phyloP scores from a whole-genome alignment of 2,329 filamentous ascomycete genomes.

The Fusarium decemcellulare region DNA sequence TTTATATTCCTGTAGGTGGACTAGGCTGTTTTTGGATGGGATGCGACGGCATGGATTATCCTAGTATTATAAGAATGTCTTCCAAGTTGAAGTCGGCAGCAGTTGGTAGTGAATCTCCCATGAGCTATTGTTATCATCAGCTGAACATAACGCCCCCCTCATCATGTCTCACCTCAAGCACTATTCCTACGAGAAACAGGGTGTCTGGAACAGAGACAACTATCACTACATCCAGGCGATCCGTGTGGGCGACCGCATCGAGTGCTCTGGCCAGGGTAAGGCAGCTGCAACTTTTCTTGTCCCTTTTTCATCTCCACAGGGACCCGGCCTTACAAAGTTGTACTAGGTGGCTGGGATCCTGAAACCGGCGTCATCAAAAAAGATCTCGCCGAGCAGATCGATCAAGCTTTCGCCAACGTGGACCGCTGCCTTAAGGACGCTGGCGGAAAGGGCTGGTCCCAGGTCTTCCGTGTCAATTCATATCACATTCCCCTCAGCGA shows the following conservation, averaged over 20 bases:
- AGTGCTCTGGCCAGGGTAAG: not conserved
- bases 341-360: not conserved
- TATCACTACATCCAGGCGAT: not conserved
- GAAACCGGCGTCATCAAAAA: not conserved
- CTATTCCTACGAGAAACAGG: not conserved
- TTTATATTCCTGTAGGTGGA: too few species aligned
- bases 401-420: not conserved
- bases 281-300: too few species aligned
- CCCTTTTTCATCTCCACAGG: too few species aligned
- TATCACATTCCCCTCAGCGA: not conserved
- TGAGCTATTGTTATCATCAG: too few species aligned
- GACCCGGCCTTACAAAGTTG: too few species aligned
- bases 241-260: not conserved
- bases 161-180: not conserved
- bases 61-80: too few species aligned
- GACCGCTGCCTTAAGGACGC: not conserved
- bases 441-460: conserved; percentile 1
- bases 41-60: too few species aligned
- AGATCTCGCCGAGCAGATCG: conserved; percentile 8
- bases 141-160: too few species aligned
- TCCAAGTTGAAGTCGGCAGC: not conserved
- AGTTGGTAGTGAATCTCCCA: too few species aligned
- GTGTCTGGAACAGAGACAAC: not conserved
- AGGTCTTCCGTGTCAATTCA: not conserved
- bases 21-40: too few species aligned